These are phyloP conservation scores for Pythium rishiriense DNA, from an alignment of 352 stramenopile genomes.

Conservation along the genomic window DNA sequence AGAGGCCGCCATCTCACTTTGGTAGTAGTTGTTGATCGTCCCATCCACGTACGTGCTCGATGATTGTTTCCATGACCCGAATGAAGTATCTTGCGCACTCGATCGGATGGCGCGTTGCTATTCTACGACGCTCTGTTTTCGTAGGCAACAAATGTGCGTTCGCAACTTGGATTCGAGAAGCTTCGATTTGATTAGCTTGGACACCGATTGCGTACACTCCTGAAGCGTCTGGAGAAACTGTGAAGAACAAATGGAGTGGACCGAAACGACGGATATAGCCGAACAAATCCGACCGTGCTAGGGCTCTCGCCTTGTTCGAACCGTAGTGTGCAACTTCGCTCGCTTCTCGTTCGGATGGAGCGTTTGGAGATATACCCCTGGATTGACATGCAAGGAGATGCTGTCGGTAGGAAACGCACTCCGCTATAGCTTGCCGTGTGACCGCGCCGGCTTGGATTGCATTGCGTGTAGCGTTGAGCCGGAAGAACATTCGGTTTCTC, in stretches of 20 bases:
- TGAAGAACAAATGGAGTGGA: constrained; percentile 30
- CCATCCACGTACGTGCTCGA: constrained; percentile 3
- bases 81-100: constrained; percentile 23
- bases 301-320: constrained; percentile 23
- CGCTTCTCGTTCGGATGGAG: background rate
- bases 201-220: constrained; percentile 23
- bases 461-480: constrained; percentile 19
- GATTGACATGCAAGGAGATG: background rate
- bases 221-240: constrained; percentile 25
- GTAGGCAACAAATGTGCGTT: constrained; percentile 20
- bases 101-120: constrained; percentile 15
- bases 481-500: constrained; percentile 21
- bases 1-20: background rate
- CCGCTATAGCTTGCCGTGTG: background rate
- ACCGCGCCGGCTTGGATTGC: constrained; percentile 16
- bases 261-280: constrained; percentile 31
- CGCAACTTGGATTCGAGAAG: background rate
- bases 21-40: background rate
- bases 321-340: constrained; percentile 25
- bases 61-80: background rate
- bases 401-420: constrained; percentile 23
- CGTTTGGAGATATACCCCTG: background rate
- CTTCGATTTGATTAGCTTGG: background rate
- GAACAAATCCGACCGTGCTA: constrained; percentile 27
- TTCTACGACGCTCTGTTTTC: constrained; percentile 14